Evolutionary conservation across 306 rosid genomes (phyloP).

Genomic region (Heteromeles arbutifolia): DNA sequence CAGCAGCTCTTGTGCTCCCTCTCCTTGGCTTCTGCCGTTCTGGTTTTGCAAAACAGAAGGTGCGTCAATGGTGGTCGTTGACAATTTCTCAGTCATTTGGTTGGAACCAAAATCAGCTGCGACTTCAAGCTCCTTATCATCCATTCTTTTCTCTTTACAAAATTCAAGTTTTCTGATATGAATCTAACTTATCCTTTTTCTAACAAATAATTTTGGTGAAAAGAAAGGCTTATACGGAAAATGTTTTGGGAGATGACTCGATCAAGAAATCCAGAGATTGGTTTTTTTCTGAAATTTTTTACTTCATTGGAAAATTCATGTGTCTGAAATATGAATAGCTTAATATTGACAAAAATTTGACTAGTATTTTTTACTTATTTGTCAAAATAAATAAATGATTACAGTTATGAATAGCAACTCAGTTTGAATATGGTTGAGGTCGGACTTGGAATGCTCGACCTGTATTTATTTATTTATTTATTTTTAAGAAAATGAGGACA

Average conservation of each 20-base stretch:
- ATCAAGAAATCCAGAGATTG: background rate
- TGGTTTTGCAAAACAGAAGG: constrained; percentile 9
- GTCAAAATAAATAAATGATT: background rate
- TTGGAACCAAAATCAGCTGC: background rate
- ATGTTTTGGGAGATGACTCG: background rate
- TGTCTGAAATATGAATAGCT: too few relatives aligned
- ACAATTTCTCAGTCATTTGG: constrained; percentile 20
- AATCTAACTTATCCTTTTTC: too few relatives aligned
- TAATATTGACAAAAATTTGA: background rate
- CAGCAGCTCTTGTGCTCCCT: constrained; percentile 15
- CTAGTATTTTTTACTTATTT: background rate
- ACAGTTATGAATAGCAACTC: background rate
- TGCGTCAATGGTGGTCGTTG: constrained; percentile 22
- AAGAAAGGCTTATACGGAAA: background rate
- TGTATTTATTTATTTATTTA: background rate
- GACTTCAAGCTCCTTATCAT: constrained; percentile 12
- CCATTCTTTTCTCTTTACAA: constrained; percentile 1
- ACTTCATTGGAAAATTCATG: background rate
- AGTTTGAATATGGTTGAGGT: background rate
- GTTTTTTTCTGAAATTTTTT: background rate
- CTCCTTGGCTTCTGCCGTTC: constrained; percentile 14
- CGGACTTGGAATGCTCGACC: background rate
- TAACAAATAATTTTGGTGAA: too few relatives aligned
- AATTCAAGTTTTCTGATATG: background rate
- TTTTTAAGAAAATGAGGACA: too few relatives aligned